A percentile compares a stretch with the other conserved stretches of the same genome.
These are phyloP conservation scores for Camelina neglecta DNA, from an alignment of 345 rosid genomes.

Conservation along the genomic window DNA sequence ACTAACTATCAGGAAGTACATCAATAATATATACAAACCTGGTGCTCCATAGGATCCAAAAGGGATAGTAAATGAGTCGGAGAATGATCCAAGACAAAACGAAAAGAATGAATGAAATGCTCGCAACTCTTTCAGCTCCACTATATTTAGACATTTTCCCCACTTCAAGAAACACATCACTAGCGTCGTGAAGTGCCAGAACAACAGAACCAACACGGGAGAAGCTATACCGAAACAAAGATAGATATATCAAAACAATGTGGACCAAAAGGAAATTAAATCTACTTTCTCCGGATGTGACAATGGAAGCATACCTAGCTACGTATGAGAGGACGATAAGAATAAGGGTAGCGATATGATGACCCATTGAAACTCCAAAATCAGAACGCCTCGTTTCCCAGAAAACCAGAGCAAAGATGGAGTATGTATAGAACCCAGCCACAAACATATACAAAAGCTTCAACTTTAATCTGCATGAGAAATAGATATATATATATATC, in stretches of 20 bases:
- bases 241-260: constrained; percentile 3
- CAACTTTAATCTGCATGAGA: constrained; percentile 58
- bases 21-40: constrained; percentile 49
- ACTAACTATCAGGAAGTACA: not conserved
- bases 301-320: constrained; percentile 54
- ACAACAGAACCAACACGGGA: constrained; percentile 72
- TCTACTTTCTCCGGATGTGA: not conserved
- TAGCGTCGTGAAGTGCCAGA: constrained; percentile 76
- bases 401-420: constrained; percentile 73
- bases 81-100: constrained; percentile 62
- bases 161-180: constrained; percentile 73
- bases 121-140: constrained; percentile 63
- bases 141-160: constrained; percentile 90
- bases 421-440: constrained; percentile 84
- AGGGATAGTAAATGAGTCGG: constrained; percentile 66
- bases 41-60: constrained; percentile 82
- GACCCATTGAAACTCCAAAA: constrained; percentile 73
- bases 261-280: not conserved
- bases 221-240: constrained; percentile 50
- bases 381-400: constrained; percentile 91
- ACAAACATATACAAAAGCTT: constrained; percentile 72
- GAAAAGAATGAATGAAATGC: constrained; percentile 56
- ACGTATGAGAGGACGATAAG: constrained; percentile 72
- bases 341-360: constrained; percentile 61
- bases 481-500: too few relatives aligned